Conservation (phyloP, 2,329 filamentous ascomycete genomes). For the Arthrobotrys entomopaga region DNA sequence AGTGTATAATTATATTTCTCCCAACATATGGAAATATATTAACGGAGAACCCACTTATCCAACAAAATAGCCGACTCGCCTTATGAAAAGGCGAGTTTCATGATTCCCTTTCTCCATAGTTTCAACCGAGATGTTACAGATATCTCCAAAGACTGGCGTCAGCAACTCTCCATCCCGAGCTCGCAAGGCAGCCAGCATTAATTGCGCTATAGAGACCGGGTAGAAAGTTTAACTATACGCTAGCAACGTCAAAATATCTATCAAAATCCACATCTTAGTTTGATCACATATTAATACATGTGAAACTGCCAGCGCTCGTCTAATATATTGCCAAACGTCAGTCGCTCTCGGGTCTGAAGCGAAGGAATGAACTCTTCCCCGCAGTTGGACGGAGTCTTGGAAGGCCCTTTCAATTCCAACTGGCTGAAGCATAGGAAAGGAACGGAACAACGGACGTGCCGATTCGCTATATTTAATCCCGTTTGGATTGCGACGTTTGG, state of each 20-base stretch:
- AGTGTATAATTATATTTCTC: not conserved
- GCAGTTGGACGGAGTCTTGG: conserved; percentile 24
- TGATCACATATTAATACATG: conserved; percentile 39
- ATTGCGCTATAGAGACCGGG: conserved; percentile 27
- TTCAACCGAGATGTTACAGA: conserved; percentile 55
- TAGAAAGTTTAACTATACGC: conserved; percentile 2
- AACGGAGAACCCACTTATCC: no score
- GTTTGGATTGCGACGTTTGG: not conserved
- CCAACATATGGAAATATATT: no score
- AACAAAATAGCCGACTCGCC: conserved; percentile 18
- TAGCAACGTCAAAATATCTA: not conserved
- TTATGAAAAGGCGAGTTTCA: conserved; percentile 51
- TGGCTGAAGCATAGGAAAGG: not conserved
- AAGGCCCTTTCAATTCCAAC: no score
- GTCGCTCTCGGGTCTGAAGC: no score
- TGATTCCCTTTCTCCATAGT: conserved; percentile 26
- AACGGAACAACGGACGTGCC: conserved; percentile 21
- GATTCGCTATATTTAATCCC: conserved; percentile 4
- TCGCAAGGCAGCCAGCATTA: conserved; percentile 15
- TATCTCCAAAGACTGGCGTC: conserved; percentile 36
- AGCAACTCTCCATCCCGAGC: conserved; percentile 8
- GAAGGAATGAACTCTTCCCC: conserved; percentile 2
- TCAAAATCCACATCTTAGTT: not conserved
- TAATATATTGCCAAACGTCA: conserved; percentile 28
- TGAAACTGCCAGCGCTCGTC: conserved; percentile 54